phyloP scores from a whole-genome alignment of 2,329 filamentous ascomycete species.

The Exserohilum rostratum region DNA sequence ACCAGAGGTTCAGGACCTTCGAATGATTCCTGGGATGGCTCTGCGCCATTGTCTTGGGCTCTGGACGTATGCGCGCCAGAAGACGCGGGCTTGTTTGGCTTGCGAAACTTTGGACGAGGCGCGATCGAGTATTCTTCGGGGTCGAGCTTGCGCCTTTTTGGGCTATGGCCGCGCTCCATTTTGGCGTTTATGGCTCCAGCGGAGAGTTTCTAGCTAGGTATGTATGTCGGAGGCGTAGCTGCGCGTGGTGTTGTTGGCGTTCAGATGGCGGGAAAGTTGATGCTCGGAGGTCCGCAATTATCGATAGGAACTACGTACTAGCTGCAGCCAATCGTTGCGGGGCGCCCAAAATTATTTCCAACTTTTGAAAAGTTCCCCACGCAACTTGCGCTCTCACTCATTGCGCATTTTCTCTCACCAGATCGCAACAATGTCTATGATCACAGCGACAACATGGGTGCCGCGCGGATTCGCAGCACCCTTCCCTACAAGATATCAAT shows the following conservation, averaged over 20 bases:
- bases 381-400: slow-evolving; percentile 15
- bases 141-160: slow-evolving; percentile 71
- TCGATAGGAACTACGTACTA: slow-evolving; percentile 28
- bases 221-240: neutral
- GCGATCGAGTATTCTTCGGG: slow-evolving; percentile 64
- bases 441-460: slow-evolving; percentile 61
- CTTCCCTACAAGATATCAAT: slow-evolving; percentile 57
- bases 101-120: slow-evolving; percentile 53
- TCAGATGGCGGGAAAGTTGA: slow-evolving; percentile 4
- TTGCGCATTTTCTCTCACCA: slow-evolving; percentile 10
- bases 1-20: slow-evolving; percentile 67
- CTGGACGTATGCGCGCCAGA: slow-evolving; percentile 47
- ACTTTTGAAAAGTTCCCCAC: slow-evolving; percentile 20
- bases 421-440: slow-evolving; percentile 58
- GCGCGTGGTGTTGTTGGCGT: slow-evolving; percentile 3
- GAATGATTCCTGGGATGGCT: slow-evolving; percentile 62
- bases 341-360: slow-evolving; percentile 24
- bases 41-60: slow-evolving; percentile 36
- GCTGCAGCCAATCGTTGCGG: slow-evolving; percentile 28
- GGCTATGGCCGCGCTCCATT: slow-evolving; percentile 57
- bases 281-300: slow-evolving; percentile 33
- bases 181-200: neutral
- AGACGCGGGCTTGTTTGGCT: slow-evolving; percentile 42
- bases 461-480: slow-evolving; percentile 58
- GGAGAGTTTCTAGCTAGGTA: neutral